phyloP scores from a whole-genome alignment of 129 eudicot genomes.

The Escallonia herrerae region DNA sequence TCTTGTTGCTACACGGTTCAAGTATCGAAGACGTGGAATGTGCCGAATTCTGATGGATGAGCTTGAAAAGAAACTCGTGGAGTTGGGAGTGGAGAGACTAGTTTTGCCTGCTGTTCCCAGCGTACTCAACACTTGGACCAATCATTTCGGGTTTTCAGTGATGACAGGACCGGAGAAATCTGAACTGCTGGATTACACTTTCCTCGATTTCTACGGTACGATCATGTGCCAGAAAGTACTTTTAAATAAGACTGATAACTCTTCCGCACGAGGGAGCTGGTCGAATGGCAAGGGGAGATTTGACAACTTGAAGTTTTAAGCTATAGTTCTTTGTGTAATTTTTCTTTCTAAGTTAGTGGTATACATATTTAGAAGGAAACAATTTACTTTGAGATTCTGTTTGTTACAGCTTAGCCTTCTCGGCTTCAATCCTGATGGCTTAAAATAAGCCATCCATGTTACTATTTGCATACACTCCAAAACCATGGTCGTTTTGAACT shows the following conservation, averaged over 20 bases:
- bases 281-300: too few species aligned
- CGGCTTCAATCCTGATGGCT: too few species aligned
- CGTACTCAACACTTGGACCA: constrained; percentile 57
- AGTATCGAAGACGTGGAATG: constrained; percentile 66
- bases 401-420: too few species aligned
- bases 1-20: constrained; percentile 65
- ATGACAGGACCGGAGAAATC: constrained; percentile 43
- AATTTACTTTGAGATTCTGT: too few species aligned
- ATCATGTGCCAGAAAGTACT: constrained; percentile 52
- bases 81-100: constrained; percentile 66
- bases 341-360: too few species aligned
- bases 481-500: too few species aligned
- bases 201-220: constrained; percentile 66
- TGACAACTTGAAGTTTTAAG: too few species aligned
- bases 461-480: too few species aligned
- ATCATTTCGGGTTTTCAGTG: constrained; percentile 51
- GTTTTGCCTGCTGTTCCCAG: constrained; percentile 68
- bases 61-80: constrained; percentile 53
- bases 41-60: constrained; percentile 63
- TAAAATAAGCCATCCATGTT: too few species aligned
- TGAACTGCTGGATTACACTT: constrained; percentile 40
- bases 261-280: too few species aligned
- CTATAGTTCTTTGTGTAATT: too few species aligned
- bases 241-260: constrained; percentile 13
- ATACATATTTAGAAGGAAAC: too few species aligned